A percentile compares a stretch with the other conserved stretches of the same genome.
phyloP scores from a whole-genome alignment of 2,329 filamentous ascomycete species.

The Lojkania enalia region DNA sequence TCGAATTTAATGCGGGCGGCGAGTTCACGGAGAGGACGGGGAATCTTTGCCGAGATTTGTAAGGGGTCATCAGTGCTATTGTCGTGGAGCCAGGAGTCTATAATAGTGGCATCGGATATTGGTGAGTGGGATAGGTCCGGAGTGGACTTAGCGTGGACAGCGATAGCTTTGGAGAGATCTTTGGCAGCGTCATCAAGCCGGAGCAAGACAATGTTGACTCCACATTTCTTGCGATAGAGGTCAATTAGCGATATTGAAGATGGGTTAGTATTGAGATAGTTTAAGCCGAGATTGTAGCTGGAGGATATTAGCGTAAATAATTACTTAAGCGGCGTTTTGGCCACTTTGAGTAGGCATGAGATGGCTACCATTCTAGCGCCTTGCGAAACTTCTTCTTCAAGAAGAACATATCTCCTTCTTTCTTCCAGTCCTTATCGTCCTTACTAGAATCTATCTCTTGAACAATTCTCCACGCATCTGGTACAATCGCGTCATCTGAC shows the following conservation, averaged over 20 bases:
- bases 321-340: background rate
- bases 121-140: conserved; percentile 10
- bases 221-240: conserved; percentile 27
- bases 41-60: conserved; percentile 16
- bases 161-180: conserved; percentile 24
- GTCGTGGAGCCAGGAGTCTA: conserved; percentile 23
- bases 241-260: conserved; percentile 16
- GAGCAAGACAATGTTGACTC: conserved; percentile 29
- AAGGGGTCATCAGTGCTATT: conserved; percentile 17
- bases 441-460: background rate
- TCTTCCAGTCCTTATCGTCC: conserved; percentile 21
- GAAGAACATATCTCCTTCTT: conserved; percentile 31
- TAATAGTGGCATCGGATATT: conserved; percentile 5
- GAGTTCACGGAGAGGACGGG: conserved; percentile 22
- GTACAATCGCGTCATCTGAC: conserved; percentile 10
- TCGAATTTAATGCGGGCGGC: conserved; percentile 28
- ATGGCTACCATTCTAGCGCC: conserved; percentile 22
- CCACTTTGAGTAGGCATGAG: background rate
- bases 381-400: conserved; percentile 28
- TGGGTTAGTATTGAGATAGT: background rate
- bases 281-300: conserved; percentile 22
- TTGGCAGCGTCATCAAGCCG: conserved; percentile 28
- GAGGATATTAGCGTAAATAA: conserved; percentile 2
- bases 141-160: conserved; percentile 10
- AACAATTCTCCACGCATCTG: conserved; percentile 12